phyloP scores from a whole-genome alignment of 1,284 basidiomycete species.

The Sanghuangporus baumii region DNA sequence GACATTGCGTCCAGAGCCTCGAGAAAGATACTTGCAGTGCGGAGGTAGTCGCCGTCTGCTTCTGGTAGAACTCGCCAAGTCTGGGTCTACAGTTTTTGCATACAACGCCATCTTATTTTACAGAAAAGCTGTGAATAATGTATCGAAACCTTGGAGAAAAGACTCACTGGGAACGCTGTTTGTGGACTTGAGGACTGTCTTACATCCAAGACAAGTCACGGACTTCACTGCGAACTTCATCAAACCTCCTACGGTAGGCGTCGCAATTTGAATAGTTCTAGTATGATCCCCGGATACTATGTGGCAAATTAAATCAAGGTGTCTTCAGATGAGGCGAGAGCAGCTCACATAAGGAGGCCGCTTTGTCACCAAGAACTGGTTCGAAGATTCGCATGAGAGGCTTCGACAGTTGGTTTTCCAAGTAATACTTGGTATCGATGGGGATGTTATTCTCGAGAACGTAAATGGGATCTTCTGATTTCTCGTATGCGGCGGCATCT shows the following conservation, averaged over 20 bases:
- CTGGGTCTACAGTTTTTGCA: conserved; percentile 87
- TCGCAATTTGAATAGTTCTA: conserved; percentile 88
- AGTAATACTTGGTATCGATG: conserved; percentile 94
- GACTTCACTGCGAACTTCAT: conserved; percentile 98
- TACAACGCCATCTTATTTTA: conserved; percentile 73
- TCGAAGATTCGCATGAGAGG: conserved; percentile 96
- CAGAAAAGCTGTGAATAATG: neutral
- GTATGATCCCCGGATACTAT: conserved; percentile 92
- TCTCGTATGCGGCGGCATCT: conserved; percentile 97
- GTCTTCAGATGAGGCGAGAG: neutral
- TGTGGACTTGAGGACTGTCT: conserved; percentile 72
- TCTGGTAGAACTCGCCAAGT: conserved; percentile 86
- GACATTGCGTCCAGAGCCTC: conserved; percentile 94
- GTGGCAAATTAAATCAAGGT: conserved; percentile 3
- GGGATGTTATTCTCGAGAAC: conserved; percentile 95
- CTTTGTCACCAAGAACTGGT: conserved; percentile 91
- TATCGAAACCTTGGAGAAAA: neutral
- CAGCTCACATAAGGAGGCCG: conserved; percentile 69
- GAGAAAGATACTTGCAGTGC: conserved; percentile 86
- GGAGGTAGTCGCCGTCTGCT: conserved; percentile 72
- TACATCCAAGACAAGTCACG: conserved; percentile 89
- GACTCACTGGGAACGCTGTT: conserved; percentile 65
- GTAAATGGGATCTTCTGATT: conserved; percentile 93
- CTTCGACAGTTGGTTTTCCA: conserved; percentile 95
- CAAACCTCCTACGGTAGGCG: conserved; percentile 87